phyloP scores from a whole-genome alignment of 2,329 filamentous ascomycete genomes.

The Aureobasidium sp. region DNA sequence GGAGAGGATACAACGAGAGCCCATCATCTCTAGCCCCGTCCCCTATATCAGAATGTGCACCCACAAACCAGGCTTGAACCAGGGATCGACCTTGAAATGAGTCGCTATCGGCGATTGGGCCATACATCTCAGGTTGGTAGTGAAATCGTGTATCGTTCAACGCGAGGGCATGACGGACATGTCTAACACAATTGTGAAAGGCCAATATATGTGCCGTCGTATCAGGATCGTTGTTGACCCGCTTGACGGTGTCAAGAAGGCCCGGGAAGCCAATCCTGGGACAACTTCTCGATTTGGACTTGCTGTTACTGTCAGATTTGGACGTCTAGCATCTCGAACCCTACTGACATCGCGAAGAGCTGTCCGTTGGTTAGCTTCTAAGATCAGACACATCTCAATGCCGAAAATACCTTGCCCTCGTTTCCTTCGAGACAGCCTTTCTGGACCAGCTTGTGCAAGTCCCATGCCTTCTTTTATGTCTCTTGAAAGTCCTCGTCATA shows the following conservation, averaged over 20 bases:
- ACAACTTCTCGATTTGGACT: neutral
- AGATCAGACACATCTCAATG: neutral
- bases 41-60: neutral
- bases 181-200: neutral
- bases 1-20: neutral
- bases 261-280: neutral
- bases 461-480: neutral
- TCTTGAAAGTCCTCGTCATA: neutral
- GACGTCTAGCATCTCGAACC: neutral
- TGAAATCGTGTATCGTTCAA: neutral
- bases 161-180: neutral
- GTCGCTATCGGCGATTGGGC: neutral
- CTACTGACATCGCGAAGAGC: neutral
- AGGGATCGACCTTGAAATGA: neutral
- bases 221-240: neutral
- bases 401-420: neutral
- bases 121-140: neutral
- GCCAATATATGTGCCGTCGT: neutral
- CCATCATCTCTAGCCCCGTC: neutral
- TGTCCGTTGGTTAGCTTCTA: neutral
- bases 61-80: neutral
- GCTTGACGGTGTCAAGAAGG: neutral
- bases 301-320: neutral
- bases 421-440: neutral
- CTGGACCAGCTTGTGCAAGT: neutral